Base-by-base conservation (phyloP, 2,329 filamentous ascomycete species). In the Plectosphaerella cucumerina region DNA sequence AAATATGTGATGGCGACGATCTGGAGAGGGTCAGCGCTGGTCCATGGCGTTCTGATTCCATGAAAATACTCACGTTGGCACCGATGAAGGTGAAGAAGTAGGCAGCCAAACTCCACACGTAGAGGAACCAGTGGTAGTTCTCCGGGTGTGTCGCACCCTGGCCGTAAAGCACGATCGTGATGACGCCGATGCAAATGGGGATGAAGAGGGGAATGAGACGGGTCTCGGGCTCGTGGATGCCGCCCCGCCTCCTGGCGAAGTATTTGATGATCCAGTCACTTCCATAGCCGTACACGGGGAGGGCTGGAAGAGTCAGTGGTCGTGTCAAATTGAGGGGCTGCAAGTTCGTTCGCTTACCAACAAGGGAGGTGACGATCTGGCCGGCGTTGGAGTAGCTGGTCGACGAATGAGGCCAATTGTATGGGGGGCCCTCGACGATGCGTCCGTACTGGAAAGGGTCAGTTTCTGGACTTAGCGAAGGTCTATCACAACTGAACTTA, bases 1-100 rank as follows among this genome's bases (percentile, higher is more conserved):
- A 72, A 56, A 52, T 72, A 74, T 0, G 71, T 73, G 47, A 74
- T 72, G 0, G 64, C 70, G 4, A 70, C 68, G 49, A 75, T 73
- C 35, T 39, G 35, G 35, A 3, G 8, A 2, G 15, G 12, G 35
- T 39, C 17, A 39, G 35, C 8, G 14, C 14, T 39, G 35, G 8
- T 6, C 3, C 17, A 14, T n/a, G 17, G 14, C 14, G 9, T 15
- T 6, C 15, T 10, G 14, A 10, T 39, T 39, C 10, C 3, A 18
- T 2, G 3, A 3, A 3, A 18, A 5, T 6, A 39, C 35, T 15
- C 17, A 39, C 35, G 26, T 31, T 31, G 26, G 26, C 26, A 11
- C 26, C 26, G 26, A 72, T 58, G 46, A 72, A 71, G 34, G 60
- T 58, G 47, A 72, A 71, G 46, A 67, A 65, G 53, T 66, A 65